Conservation (phyloP, 169 alveolate species). For the Plasmodium cynomolgi region DNA sequence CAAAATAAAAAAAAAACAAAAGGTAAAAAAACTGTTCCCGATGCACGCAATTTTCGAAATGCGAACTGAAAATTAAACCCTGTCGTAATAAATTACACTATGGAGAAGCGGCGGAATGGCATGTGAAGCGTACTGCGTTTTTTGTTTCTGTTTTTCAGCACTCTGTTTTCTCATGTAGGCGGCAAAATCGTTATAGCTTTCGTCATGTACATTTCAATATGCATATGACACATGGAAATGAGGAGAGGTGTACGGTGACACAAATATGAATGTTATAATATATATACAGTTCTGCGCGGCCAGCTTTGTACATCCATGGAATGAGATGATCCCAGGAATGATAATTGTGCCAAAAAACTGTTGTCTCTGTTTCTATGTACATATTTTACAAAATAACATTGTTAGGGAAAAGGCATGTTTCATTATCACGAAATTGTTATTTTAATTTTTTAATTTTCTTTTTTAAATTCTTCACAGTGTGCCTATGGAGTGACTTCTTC, state of each 20-base stretch:
- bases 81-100: background rate
- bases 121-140: background rate
- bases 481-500: background rate
- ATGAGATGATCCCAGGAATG: background rate
- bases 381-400: background rate
- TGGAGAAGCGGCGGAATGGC: background rate
- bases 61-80: background rate
- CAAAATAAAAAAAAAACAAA: background rate
- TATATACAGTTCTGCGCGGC: background rate
- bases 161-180: background rate
- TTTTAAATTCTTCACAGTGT: background rate
- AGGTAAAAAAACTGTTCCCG: background rate
- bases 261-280: background rate
- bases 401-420: background rate
- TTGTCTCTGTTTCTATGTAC: background rate
- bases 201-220: too few species aligned
- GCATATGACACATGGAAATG: background rate
- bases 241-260: background rate
- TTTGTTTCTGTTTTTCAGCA: background rate
- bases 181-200: background rate
- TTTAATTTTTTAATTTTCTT: background rate
- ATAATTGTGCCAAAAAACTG: background rate
- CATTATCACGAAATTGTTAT: background rate
- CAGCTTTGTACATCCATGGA: background rate
- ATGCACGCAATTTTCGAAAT: background rate